Evolutionary conservation across 257 asterid species (phyloP), one percentile per base, ranked within the genome.

Genomic region (Solanum tacnaense): DNA sequence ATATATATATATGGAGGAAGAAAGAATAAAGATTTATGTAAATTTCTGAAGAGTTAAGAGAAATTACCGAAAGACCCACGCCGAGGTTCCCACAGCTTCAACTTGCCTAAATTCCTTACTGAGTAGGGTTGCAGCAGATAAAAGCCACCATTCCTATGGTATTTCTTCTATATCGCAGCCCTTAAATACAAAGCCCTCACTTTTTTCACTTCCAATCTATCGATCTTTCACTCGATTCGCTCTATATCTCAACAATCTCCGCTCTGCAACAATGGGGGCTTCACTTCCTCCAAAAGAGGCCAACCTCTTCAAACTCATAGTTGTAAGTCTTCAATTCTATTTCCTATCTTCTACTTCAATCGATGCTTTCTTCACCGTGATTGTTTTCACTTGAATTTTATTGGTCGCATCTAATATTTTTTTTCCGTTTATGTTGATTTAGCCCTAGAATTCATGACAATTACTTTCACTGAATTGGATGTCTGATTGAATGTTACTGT

Each of bases 231-330:
- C 82, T 74, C 27, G 9, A 35, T 74, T 74, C 52, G 7, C 87
- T 86, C 56, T 44, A 68, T 89, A 79, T 87, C 88, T 84, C 72
- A 56, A 60, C 25, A 87, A 52, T 83, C 72, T 46, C 27, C 68
- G 20, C 13, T 52, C 34, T 84, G 31, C 75, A 84, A 31, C 75
- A 91, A 96, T 96, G 99, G 99, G 99, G 79, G 94, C 95, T 87
- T 92, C 99, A 84, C 99, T 97, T 89, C 99, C 99, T 91, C 92
- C 98, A 15, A 97, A 94, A 91, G 99, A 97, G 96, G 96, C 98
- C 86, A 97, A 97, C 95, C 99, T 97, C 92, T 97, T 97, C 89
- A 97, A 97, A 75, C 94, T 96, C 96, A 97, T 97, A 94, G 99
- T 96, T 70, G 99, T 97, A 90, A 93, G 99, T 91, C 82, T 32